Conservation (phyloP, 306 rosid genomes). For the Dryas alaskensis region DNA sequence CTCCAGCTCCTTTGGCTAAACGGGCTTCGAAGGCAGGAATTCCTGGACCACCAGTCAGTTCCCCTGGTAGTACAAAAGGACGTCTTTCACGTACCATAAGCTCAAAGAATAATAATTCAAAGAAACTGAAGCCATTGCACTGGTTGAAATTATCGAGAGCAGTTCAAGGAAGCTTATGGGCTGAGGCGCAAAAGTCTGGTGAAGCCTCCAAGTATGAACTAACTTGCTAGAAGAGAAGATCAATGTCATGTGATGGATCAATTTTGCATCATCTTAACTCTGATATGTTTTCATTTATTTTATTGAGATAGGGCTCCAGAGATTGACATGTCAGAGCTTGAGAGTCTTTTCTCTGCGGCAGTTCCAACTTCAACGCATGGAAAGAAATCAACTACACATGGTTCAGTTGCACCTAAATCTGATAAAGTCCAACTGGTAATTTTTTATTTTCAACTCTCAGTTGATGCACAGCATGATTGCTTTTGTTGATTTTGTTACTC, state of each 20-base stretch:
- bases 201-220: slow-evolving; percentile 71
- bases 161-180: slow-evolving; percentile 93
- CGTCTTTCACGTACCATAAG: slow-evolving; percentile 48
- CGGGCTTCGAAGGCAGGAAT: slow-evolving; percentile 43
- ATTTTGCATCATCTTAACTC: slow-evolving; percentile 23
- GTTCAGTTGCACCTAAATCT: slow-evolving; percentile 59
- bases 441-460: slow-evolving; percentile 21
- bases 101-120: slow-evolving; percentile 49
- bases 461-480: slow-evolving; percentile 1
- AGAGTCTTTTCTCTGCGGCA: slow-evolving; percentile 79
- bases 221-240: slow-evolving; percentile 20
- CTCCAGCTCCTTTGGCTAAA: slow-evolving; percentile 47
- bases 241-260: slow-evolving; percentile 20
- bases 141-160: slow-evolving; percentile 89
- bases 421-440: slow-evolving; percentile 92
- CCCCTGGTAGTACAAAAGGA: slow-evolving; percentile 44
- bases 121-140: slow-evolving; percentile 88
- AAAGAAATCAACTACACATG: slow-evolving; percentile 43
- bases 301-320: slow-evolving; percentile 72
- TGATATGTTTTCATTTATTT: slow-evolving; percentile 19
- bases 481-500: slow-evolving; percentile 16
- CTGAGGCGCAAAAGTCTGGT: slow-evolving; percentile 74
- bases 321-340: slow-evolving; percentile 93
- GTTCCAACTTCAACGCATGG: slow-evolving; percentile 47
- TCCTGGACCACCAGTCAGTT: slow-evolving; percentile 34